Percentiles rank a stretch among this genome's conserved stretches.
phyloP scores from a whole-genome alignment of 768 basidiomycete genomes.

The Russula griseocarnosa region DNA sequence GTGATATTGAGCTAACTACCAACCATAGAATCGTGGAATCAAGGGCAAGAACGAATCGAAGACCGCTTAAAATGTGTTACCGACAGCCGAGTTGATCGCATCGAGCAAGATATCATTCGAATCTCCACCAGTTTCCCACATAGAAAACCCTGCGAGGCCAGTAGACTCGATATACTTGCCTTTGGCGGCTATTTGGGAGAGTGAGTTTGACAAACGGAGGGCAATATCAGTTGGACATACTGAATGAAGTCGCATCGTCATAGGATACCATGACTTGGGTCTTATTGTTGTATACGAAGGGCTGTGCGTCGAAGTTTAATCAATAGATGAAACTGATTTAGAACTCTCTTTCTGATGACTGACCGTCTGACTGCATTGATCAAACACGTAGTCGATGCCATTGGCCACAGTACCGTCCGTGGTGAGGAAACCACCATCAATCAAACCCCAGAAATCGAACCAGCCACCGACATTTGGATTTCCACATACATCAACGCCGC shows the following conservation, averaged over 20 bases:
- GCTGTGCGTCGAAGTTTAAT: conserved; percentile 25
- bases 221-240: conserved; percentile 16
- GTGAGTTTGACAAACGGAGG: neutral
- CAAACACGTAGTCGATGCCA: conserved; percentile 47
- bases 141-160: conserved; percentile 42
- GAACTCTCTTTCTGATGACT: neutral
- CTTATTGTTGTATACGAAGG: conserved; percentile 34
- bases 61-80: neutral
- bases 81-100: conserved; percentile 32
- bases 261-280: conserved; percentile 36
- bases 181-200: conserved; percentile 37
- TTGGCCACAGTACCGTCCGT: conserved; percentile 40
- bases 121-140: conserved; percentile 47
- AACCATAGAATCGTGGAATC: too few species aligned
- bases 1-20: too few species aligned
- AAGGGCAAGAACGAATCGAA: neutral
- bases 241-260: conserved; percentile 36
- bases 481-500: conserved; percentile 55
- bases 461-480: conserved; percentile 46
- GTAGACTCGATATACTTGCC: conserved; percentile 39
- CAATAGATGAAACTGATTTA: neutral
- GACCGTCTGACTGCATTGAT: conserved; percentile 37
- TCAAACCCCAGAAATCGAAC: conserved; percentile 56
- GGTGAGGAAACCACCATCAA: conserved; percentile 51
- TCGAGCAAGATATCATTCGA: conserved; percentile 37